These are phyloP conservation scores for Marasmius oreades DNA, from an alignment of 1,284 basidiomycete genomes.

Conservation along the genomic window DNA sequence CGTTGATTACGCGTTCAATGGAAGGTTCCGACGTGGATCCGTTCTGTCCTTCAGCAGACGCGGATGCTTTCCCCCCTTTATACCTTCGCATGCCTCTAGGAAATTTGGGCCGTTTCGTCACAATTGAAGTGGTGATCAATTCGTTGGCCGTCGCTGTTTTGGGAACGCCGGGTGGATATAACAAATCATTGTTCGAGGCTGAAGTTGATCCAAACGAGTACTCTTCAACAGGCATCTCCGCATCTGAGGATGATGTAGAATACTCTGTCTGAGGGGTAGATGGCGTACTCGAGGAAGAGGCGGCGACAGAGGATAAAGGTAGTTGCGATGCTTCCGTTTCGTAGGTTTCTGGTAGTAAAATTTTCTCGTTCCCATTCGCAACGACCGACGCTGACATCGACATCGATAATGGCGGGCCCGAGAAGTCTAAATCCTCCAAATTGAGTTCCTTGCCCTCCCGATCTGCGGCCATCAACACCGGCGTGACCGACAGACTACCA, in stretches of 20 bases:
- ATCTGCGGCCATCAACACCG: slow-evolving; percentile 34
- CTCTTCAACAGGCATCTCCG: slow-evolving; percentile 10
- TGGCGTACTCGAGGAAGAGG: neutral
- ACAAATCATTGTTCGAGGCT: slow-evolving; percentile 1
- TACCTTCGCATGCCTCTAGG: neutral
- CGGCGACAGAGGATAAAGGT: slow-evolving; percentile 11
- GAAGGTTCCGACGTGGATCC: slow-evolving; percentile 33
- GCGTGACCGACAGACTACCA: slow-evolving; percentile 43
- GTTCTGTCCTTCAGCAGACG: slow-evolving; percentile 7
- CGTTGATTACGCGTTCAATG: slow-evolving; percentile 91
- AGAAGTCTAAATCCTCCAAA: slow-evolving; percentile 62
- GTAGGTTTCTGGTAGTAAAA: slow-evolving; percentile 9
- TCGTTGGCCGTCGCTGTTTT: no score
- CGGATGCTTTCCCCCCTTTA: neutral
- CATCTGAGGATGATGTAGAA: slow-evolving; percentile 15
- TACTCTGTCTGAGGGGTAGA: slow-evolving; percentile 9
- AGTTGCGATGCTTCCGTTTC: slow-evolving; percentile 18
- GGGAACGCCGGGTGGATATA: no score
- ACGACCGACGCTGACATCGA: slow-evolving; percentile 16
- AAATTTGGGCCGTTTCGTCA: slow-evolving; percentile 1
- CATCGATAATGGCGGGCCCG: slow-evolving; percentile 43
- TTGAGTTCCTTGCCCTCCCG: slow-evolving; percentile 33
- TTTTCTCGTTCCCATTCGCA: slow-evolving; percentile 10
- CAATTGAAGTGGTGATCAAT: no score
- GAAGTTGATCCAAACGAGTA: slow-evolving; percentile 21